A percentile compares a stretch with the other conserved stretches of the same genome.
These are phyloP conservation scores for Rhodamnia rubescens DNA, from an alignment of 345 rosid genomes.

Conservation along the genomic window DNA sequence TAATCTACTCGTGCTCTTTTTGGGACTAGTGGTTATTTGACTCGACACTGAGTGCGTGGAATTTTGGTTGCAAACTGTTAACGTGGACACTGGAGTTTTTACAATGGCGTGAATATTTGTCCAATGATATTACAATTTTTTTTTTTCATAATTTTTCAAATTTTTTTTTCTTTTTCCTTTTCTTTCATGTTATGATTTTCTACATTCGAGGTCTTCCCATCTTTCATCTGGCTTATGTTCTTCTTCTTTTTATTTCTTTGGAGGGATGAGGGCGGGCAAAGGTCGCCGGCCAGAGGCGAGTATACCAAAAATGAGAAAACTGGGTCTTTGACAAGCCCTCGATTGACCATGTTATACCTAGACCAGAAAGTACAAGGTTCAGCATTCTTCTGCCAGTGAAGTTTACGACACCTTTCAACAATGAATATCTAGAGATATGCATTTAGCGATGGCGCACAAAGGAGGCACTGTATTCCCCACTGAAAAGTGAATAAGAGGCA, in stretches of 20 bases:
- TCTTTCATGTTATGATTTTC: too few species aligned
- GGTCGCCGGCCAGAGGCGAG: too few species aligned
- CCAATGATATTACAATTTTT: too few species aligned
- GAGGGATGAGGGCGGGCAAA: too few species aligned
- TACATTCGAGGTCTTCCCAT: too few species aligned
- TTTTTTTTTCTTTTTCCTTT: too few species aligned
- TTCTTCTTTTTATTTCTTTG: too few species aligned
- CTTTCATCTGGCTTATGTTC: too few species aligned
- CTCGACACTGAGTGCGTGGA: not conserved
- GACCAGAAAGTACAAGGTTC: not conserved
- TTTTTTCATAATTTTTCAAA: too few species aligned
- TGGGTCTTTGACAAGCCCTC: slow-evolving; percentile 44
- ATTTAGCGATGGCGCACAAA: slow-evolving; percentile 23
- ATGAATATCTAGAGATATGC: not conserved
- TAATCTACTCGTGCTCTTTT: not conserved
- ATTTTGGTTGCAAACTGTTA: too few species aligned
- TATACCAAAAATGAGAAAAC: slow-evolving; percentile 62
- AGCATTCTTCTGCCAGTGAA: not conserved
- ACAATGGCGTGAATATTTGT: too few species aligned
- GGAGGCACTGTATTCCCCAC: slow-evolving; percentile 50
- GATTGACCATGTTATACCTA: slow-evolving; percentile 71
- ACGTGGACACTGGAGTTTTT: too few species aligned
- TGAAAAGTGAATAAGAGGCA: slow-evolving; percentile 11
- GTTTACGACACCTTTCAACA: not conserved
- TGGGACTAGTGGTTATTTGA: not conserved